A percentile compares a stretch with the other conserved stretches of the same genome.
phyloP scores from a whole-genome alignment of 2,329 filamentous ascomycete genomes.

The Arthrobotrys megalospora region DNA sequence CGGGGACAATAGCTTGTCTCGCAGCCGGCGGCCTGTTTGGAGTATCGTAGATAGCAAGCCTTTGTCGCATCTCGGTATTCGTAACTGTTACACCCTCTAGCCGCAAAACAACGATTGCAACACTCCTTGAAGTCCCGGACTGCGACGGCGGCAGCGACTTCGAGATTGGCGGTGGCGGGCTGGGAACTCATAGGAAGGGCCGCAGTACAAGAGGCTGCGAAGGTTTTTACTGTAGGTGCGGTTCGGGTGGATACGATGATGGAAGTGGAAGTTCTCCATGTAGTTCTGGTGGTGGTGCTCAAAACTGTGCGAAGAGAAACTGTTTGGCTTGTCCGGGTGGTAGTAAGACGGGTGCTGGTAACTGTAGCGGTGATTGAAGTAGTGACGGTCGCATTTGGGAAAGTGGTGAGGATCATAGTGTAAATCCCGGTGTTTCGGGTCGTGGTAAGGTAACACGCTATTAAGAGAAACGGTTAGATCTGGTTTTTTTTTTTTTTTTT shows the following conservation, averaged over 20 bases:
- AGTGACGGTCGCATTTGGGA: conserved; percentile 6
- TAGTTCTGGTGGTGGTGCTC: not conserved
- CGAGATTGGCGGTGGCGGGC: not conserved
- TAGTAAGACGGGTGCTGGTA: not conserved
- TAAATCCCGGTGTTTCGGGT: conserved; percentile 34
- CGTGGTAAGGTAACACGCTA: conserved; percentile 36
- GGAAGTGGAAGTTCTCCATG: conserved; percentile 5
- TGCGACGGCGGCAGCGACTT: not conserved
- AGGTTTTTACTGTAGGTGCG: not conserved
- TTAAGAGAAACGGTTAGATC: conserved; percentile 9
- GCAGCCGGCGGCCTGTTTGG: conserved; percentile 1
- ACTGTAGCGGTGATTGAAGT: not conserved
- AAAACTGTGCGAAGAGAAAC: not conserved
- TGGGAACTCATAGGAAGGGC: not conserved
- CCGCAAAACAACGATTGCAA: conserved; percentile 36
- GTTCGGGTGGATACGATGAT: conserved; percentile 20
- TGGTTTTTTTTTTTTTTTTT: too few relatives aligned
- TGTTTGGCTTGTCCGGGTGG: conserved; percentile 12
- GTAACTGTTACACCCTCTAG: conserved; percentile 28
- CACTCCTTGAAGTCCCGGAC: conserved; percentile 13
- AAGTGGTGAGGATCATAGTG: conserved; percentile 26
- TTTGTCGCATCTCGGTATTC: not conserved
- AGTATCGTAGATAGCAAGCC: conserved; percentile 16
- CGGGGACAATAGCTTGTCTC: conserved; percentile 13
- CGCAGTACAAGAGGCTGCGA: conserved; percentile 12